Evolutionary conservation across 345 rosid species (phyloP).

Genomic region (Bruguiera parviflora): DNA sequence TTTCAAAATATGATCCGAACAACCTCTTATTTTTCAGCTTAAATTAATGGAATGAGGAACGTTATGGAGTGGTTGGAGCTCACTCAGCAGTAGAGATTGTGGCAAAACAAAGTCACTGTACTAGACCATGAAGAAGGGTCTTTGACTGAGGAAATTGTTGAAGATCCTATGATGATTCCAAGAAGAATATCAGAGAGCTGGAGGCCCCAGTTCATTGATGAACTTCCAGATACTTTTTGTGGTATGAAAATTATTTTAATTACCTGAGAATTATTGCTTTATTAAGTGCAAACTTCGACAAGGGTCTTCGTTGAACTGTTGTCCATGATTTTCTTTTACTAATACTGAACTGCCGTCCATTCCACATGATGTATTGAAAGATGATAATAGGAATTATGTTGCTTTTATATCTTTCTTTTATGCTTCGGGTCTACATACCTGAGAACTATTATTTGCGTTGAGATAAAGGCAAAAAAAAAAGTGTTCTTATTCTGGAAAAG

Average conservation of each 20-base stretch:
- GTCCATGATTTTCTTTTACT: too few species aligned
- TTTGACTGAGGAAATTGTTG: constrained; percentile 56
- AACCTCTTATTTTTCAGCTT: constrained; percentile 1
- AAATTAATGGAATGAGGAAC: constrained; percentile 52
- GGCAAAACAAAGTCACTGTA: constrained; percentile 63
- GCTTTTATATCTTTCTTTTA: too few species aligned
- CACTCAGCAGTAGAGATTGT: constrained; percentile 77
- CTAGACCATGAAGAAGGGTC: constrained; percentile 62
- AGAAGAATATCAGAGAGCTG: constrained; percentile 62
- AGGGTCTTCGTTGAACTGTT: not conserved
- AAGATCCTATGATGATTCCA: constrained; percentile 77
- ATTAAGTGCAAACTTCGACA: not conserved
- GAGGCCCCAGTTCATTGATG: constrained; percentile 68
- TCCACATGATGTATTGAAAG: too few species aligned
- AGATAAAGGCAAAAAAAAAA: too few species aligned
- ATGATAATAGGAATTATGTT: not conserved
- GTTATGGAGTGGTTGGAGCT: constrained; percentile 81
- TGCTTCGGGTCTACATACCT: too few species aligned
- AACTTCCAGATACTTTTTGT: constrained; percentile 87
- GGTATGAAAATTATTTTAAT: constrained; percentile 38
- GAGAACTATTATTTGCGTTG: too few species aligned
- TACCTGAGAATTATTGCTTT: not conserved
- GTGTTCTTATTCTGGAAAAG: too few species aligned
- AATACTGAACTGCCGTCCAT: too few species aligned
- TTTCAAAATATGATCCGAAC: too few species aligned